Evolutionary conservation across 352 stramenopile genomes (phyloP).

Genomic region (Phytophthora niederhauseri): DNA sequence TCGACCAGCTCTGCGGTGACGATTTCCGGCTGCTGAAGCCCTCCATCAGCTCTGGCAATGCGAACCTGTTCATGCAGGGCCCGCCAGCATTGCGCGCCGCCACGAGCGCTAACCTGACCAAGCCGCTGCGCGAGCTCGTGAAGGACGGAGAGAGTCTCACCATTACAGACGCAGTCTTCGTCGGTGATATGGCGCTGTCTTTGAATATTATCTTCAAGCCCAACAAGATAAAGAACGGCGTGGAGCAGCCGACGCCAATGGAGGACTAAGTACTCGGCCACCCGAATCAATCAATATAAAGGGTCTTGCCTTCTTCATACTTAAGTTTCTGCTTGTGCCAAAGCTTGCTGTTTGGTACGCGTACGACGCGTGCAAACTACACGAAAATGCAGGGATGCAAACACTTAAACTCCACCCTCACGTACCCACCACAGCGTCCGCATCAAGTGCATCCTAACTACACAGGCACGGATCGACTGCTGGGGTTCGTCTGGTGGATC

Average conservation of each 20-base stretch:
- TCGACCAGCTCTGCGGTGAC: constrained; percentile 67
- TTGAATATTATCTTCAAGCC: constrained; percentile 66
- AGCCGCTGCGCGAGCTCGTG: constrained; percentile 90
- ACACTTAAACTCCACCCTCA: neutral
- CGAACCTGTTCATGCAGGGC: constrained; percentile 85
- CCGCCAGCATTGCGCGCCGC: constrained; percentile 84
- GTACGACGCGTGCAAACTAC: neutral
- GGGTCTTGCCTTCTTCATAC: neutral
- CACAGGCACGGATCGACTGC: constrained; percentile 14
- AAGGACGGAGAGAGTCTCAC: constrained; percentile 90
- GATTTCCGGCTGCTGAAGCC: constrained; percentile 73
- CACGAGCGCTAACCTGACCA: constrained; percentile 93
- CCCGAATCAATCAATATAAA: constrained; percentile 24
- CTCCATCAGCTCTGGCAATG: constrained; percentile 65
- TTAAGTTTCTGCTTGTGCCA: neutral
- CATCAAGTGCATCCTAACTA: constrained; percentile 3
- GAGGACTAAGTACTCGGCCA: constrained; percentile 16
- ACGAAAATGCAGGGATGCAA: neutral
- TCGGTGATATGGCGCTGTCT: constrained; percentile 74
- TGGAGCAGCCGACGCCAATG: constrained; percentile 30
- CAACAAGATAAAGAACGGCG: constrained; percentile 29
- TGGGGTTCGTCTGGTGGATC: constrained; percentile 16
- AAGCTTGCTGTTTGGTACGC: neutral
- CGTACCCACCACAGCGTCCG: neutral
- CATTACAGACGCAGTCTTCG: constrained; percentile 95